phyloP scores from a whole-genome alignment of 2,329 filamentous ascomycete genomes.

The Emergomyces africanus region DNA sequence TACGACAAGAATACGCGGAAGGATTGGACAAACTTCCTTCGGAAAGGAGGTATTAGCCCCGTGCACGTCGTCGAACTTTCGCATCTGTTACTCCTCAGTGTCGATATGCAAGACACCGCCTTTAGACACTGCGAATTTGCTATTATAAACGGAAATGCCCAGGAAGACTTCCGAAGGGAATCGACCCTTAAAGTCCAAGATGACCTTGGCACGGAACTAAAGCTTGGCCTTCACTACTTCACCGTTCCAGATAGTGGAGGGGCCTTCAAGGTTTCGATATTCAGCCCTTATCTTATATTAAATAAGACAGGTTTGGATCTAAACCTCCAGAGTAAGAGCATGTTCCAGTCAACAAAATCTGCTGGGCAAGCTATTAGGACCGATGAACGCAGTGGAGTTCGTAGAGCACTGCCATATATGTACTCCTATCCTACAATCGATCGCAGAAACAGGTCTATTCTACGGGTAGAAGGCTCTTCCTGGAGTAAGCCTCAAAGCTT shows the following conservation, averaged over 20 bases:
- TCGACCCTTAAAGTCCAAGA: constrained; percentile 70
- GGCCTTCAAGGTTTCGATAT: constrained; percentile 90
- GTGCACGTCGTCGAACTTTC: constrained; percentile 95
- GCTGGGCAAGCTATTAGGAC: constrained; percentile 63
- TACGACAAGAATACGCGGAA: constrained; percentile 98
- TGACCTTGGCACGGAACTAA: constrained; percentile 62
- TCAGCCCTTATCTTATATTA: constrained; percentile 85
- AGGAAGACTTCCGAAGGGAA: constrained; percentile 82
- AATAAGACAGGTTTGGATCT: constrained; percentile 92
- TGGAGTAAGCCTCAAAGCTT: constrained; percentile 99
- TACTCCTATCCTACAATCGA: constrained; percentile 87
- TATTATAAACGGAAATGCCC: constrained; percentile 82
- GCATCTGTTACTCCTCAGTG: constrained; percentile 78
- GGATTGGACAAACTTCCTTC: constrained; percentile 96
- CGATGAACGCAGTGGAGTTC: constrained; percentile 39
- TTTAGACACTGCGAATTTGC: constrained; percentile 95
- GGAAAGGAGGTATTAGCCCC: constrained; percentile 92
- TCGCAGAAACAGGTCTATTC: constrained; percentile 73
- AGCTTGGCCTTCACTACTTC: constrained; percentile 81
- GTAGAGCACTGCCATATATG: constrained; percentile 84
- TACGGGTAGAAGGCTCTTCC: constrained; percentile 77
- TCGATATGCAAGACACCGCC: constrained; percentile 92
- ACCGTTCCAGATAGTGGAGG: constrained; percentile 83
- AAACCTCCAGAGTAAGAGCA: constrained; percentile 75
- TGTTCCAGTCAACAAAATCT: constrained; percentile 68